Evolutionary conservation across 257 asterid species (phyloP), one percentile per base, ranked within the genome.

Genomic region (Jasminum sambac): DNA sequence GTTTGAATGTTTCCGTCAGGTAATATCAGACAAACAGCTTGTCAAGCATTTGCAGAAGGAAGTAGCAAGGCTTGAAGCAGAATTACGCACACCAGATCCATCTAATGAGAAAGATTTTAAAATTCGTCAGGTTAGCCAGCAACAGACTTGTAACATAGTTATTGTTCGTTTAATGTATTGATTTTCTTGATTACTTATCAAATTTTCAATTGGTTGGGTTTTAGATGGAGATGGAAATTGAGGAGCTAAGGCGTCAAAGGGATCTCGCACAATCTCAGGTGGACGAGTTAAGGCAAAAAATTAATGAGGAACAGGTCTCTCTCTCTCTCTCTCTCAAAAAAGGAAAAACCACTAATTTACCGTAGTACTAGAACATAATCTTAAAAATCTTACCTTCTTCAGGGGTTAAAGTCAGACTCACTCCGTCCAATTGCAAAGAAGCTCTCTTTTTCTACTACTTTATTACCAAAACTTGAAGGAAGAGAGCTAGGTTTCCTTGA

Each of bases 41-140:
- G 98, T 94, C 67, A 94, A 90, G 83, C 97, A 90, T 79, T 72
- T 94, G 86, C 97, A 94, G 72, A 94, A 94, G 82, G 97, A 94
- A 82, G 98, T 94, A 55, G 97, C 97, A 68, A 83, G 97, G 77
- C 81, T 95, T 63, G 99, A 88, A 82, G 96, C 97, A 72, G 96
- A 80, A 76, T 70, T 95, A 72, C 88, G 90, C 19, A 91, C 96
- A 63, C 99, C 99, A 30, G 97, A 85, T 24, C 86, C 92, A 57
- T 76, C 89, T 17, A 82, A 76, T 68, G 98, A 88, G 68, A 92
- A 84, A 80, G 96, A 92, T 71, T 43, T 64, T n/a, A 86, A 83
- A 75, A 88, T 92, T 82, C 82, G 76, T 57, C 88, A 92, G 98
- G 98, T 92, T 79, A 70, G 72, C 73, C 70, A 44, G 8, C n/a